Base-by-base conservation (phyloP, 1,284 basidiomycete species). In the Moesziomyces aphidis region DNA sequence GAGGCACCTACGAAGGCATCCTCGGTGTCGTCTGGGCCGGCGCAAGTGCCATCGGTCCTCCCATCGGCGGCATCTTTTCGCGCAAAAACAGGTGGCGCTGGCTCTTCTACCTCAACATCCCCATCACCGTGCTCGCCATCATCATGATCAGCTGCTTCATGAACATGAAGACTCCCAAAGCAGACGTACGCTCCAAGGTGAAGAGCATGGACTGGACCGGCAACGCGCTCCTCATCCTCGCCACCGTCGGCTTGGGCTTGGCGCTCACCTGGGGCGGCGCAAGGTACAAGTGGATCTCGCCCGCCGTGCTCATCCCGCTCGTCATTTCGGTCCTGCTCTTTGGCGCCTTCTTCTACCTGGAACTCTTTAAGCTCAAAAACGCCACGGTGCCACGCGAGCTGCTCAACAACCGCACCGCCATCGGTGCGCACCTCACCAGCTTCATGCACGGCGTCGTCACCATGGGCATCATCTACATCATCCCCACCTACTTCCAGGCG, bases 1-100 rank as follows among this genome's bases (percentile, higher is more conserved):
- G 76, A 17, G 76, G 76, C 22, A 73, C 66, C 23, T 78, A 78
- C 59, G 70, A 78, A 42, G 78, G 77, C 8, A 68, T 80, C 50
- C 46, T 79, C 4, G 77, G 77, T 5, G 61, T 64, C 0, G 61
- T 79, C 17, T 65, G 66, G 65, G 73, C 76, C 3, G 49, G 72
- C 1, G 76, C 69, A 13, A 77, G 64, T 44, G 77, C 70, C 19
- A 45, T 77, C 5, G 77, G 77, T 8, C 77, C 77, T 1, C 61
- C 72, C 24, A 61, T 79, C 23, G 77, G 77, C 13, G 77, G 77
- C 17, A 45, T 73, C 19, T 69, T 79, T 26, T 52, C 55, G 4
- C 15, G 63, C 3, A 59, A 46, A 23, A 21, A 53, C 11, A 36
- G 47, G 5, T 79, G 77, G 77, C 52, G 77, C 15, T 73, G 73